Evolutionary conservation across 2,329 filamentous ascomycete species (phyloP), one percentile per base, ranked within the genome.

Genomic region (Hymenoscyphus scutula): DNA sequence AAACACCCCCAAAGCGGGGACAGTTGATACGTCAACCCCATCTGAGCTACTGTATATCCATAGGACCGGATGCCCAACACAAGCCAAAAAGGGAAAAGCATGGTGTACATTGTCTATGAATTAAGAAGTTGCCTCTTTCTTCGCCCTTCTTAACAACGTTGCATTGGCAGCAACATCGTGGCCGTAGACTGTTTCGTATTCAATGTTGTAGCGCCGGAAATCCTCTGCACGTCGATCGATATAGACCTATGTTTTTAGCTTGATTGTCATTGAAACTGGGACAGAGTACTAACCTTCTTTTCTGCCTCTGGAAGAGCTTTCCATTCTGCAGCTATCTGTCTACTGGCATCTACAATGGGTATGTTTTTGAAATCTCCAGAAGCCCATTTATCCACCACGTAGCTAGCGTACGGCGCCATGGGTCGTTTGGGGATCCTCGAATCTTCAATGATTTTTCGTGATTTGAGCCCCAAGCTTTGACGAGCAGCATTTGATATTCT

Each of bases 401-500:
- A 89, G 4, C 70, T 61, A 1, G 76, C 27, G 65, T 75, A 85
- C 0, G 80, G 15, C 3, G n/a, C 69, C 0, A 6, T 1, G 3
- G 79, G 75, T 1, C 64, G 64, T 72, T 82, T 85, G 56, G 82
- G 78, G 15, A 73, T 69, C 57, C 87, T 81, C 11, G 84, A 79
- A 70, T 90, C 87, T 5, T 75, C 64, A 59, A 89, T 78, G 6
- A 58, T 56, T 51, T 37, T 69, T 57, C 29, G 66, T 63, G 51
- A 61, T 65, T 53, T 68, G 27, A 41, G 63, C 34, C 61, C 67
- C 34, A 75, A 61, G 23, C 32, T 45, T 30, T 45, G 63, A 41
- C 87, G 83, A 11, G 87, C 87, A 11, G 67, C 70, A 72, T 90
- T 90, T 62, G 87, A 87, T 2, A 77, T 63, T 54, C 76, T 76